Conservation (phyloP, 2,329 filamentous ascomycete species). For the Ceratocystis huliohia region DNA sequence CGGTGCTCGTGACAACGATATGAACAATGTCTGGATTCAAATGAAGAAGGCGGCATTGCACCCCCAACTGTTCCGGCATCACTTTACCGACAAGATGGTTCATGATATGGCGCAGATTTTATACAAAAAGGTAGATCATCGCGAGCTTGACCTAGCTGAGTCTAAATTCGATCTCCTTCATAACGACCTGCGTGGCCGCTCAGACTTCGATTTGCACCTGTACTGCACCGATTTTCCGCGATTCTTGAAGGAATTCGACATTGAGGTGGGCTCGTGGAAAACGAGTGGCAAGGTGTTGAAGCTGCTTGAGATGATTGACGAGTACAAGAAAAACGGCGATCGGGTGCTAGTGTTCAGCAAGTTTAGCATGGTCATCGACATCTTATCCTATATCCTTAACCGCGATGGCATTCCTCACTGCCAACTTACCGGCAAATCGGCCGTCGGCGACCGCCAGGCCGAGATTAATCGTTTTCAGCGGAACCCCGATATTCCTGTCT, state of each 20-base stretch:
- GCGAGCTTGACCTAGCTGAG: slow-evolving; percentile 41
- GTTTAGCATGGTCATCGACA: slow-evolving; percentile 83
- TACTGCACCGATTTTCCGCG: slow-evolving; percentile 48
- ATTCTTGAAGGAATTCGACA: slow-evolving; percentile 42
- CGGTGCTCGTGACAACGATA: slow-evolving; percentile 38
- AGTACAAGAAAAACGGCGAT: slow-evolving; percentile 69
- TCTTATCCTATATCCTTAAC: slow-evolving; percentile 70
- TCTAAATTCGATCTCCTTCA: slow-evolving; percentile 41
- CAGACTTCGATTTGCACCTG: slow-evolving; percentile 52
- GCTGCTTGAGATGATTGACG: slow-evolving; percentile 58
- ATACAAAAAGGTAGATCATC: slow-evolving; percentile 51
- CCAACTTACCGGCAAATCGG: slow-evolving; percentile 74
- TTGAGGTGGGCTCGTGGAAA: slow-evolving; percentile 41
- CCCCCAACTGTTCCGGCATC: slow-evolving; percentile 69
- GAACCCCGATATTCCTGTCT: slow-evolving; percentile 67
- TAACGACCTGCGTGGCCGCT: slow-evolving; percentile 44
- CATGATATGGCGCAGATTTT: slow-evolving; percentile 66
- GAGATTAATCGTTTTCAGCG: slow-evolving; percentile 79
- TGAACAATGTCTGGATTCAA: slow-evolving; percentile 72
- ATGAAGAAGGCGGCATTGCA: slow-evolving; percentile 88
- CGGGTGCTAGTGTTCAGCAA: slow-evolving; percentile 85
- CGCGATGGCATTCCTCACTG: slow-evolving; percentile 62
- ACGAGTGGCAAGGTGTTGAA: slow-evolving; percentile 73
- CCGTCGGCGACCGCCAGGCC: slow-evolving; percentile 69
- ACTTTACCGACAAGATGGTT: slow-evolving; percentile 64